phyloP scores from a whole-genome alignment of 345 rosid genomes.

The Camelina laxa region DNA sequence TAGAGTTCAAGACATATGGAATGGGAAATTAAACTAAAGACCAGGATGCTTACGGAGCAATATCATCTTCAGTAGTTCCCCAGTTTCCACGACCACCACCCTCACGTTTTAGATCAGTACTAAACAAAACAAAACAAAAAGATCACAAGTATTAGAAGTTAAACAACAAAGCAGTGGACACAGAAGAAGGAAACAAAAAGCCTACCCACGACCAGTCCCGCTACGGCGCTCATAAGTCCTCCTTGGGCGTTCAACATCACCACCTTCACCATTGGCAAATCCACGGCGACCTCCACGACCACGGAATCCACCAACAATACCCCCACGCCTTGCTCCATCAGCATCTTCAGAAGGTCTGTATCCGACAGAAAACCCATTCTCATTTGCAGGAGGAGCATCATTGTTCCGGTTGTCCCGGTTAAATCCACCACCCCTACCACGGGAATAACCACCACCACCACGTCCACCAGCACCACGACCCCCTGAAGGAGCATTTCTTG shows the following conservation, averaged over 20 bases:
- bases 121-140: conserved; percentile 34
- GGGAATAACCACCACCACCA: conserved; percentile 45
- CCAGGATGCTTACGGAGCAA: conserved; percentile 58
- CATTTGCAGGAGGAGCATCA: conserved; percentile 46
- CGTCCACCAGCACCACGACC: conserved; percentile 65
- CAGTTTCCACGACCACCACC: conserved; percentile 96
- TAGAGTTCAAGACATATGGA: background rate
- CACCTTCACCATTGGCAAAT: conserved; percentile 66
- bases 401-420: conserved; percentile 57
- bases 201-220: conserved; percentile 92
- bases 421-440: conserved; percentile 55
- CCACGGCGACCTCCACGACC: conserved; percentile 58
- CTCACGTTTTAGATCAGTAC: conserved; percentile 79
- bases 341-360: conserved; percentile 58
- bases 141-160: background rate
- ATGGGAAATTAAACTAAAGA: background rate
- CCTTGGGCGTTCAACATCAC: conserved; percentile 67
- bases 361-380: conserved; percentile 50
- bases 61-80: conserved; percentile 80
- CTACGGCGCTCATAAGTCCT: conserved; percentile 79
- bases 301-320: conserved; percentile 61
- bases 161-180: background rate
- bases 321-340: conserved; percentile 56
- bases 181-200: conserved; percentile 6
- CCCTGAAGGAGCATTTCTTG: conserved; percentile 54